Conservation (phyloP, 108 stramenopile genomes). For the Mediolabrus comicus region DNA sequence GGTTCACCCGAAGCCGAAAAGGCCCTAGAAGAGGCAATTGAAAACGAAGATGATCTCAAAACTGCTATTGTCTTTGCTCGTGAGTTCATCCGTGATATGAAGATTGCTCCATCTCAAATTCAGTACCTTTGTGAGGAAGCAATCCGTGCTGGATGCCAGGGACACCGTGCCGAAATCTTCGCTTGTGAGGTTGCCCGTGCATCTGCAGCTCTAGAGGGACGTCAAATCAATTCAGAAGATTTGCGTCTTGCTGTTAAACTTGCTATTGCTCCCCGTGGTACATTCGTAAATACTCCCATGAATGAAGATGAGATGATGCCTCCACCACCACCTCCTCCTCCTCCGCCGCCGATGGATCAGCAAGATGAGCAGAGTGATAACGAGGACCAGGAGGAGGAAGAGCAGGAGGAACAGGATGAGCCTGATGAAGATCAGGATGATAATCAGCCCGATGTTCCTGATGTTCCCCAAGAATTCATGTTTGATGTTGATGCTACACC, state of each 20-base stretch:
- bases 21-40: conserved; percentile 65
- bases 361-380: conserved; percentile 74
- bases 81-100: conserved; percentile 85
- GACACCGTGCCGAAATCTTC: conserved; percentile 96
- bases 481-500: conserved; percentile 93
- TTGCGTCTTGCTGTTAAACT: conserved; percentile 90
- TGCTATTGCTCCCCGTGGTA: conserved; percentile 94
- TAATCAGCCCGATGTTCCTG: conserved; percentile 81
- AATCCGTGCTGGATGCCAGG: conserved; percentile 93
- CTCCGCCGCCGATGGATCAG: conserved; percentile 83
- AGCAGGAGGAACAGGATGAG: conserved; percentile 74
- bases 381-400: conserved; percentile 83
- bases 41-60: conserved; percentile 91
- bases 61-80: conserved; percentile 94
- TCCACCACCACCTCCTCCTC: conserved; percentile 92
- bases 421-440: conserved; percentile 78
- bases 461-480: conserved; percentile 97
- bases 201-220: conserved; percentile 90
- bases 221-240: conserved; percentile 85
- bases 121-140: conserved; percentile 97
- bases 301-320: conserved; percentile 79
- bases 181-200: conserved; percentile 91
- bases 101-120: conserved; percentile 82
- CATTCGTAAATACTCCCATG: conserved; percentile 88
- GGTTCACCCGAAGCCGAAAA: conserved; percentile 59